A percentile compares a stretch with the other conserved stretches of the same genome.
Evolutionary conservation across 176 grass and related monocot genomes (phyloP).

Genomic region (Cenchrus purpureus): DNA sequence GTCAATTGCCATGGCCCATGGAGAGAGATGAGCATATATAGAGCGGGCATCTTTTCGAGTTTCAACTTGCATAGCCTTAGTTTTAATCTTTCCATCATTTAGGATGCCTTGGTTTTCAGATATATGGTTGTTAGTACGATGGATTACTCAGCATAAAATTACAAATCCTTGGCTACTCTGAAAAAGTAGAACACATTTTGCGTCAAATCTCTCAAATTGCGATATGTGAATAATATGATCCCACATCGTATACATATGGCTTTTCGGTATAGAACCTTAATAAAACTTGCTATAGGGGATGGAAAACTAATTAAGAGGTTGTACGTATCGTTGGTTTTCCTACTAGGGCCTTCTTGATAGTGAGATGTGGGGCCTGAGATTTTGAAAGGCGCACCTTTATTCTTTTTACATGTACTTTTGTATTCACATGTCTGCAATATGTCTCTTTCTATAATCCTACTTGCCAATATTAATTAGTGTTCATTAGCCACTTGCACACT

Average conservation of each 20-base stretch:
- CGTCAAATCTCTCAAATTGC: neutral
- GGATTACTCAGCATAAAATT: conserved; percentile 23
- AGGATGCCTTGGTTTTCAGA: neutral
- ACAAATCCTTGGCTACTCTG: neutral
- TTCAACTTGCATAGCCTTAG: neutral
- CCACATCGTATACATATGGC: neutral
- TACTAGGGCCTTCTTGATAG: neutral
- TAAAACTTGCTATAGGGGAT: neutral
- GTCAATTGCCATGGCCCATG: neutral
- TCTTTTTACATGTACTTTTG: conserved; percentile 30
- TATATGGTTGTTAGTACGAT: too few relatives aligned
- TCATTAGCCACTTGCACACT: conserved; percentile 31
- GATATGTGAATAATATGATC: neutral
- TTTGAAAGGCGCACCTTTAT: neutral
- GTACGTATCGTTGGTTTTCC: neutral
- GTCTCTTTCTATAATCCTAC: conserved; percentile 25
- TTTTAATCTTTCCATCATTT: neutral
- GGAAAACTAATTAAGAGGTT: conserved; percentile 7
- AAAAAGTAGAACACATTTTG: neutral
- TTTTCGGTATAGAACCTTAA: neutral
- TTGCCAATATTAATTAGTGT: conserved; percentile 14
- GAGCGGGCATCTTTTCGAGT: neutral
- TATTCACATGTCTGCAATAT: conserved; percentile 16
- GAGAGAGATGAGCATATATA: neutral
- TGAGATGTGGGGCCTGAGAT: neutral